Evolutionary conservation across 1,284 basidiomycete genomes (phyloP).

Genomic region (Ustilago cynodontis): DNA sequence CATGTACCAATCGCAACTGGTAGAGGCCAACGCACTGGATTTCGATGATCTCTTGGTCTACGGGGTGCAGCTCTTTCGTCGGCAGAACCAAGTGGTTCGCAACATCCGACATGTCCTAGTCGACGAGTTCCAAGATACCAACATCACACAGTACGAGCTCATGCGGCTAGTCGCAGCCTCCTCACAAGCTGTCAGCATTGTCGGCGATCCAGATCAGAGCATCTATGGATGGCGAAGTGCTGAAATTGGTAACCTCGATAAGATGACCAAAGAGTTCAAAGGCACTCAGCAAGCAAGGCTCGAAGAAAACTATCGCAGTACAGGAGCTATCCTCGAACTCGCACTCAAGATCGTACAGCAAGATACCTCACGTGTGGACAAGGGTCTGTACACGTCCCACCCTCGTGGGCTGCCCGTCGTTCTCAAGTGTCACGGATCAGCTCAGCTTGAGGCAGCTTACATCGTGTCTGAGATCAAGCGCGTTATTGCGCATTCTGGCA

Average conservation of each 20-base stretch:
- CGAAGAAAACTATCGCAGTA: conserved; percentile 90
- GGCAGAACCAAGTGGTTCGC: conserved; percentile 74
- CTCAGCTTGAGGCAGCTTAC: conserved; percentile 57
- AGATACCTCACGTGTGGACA: conserved; percentile 80
- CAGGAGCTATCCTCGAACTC: conserved; percentile 80
- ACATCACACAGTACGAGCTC: conserved; percentile 84
- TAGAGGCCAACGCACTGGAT: conserved; percentile 80
- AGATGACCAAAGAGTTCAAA: conserved; percentile 60
- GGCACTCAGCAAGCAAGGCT: conserved; percentile 77
- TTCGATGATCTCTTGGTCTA: conserved; percentile 89
- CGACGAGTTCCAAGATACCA: conserved; percentile 94
- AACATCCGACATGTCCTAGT: conserved; percentile 85
- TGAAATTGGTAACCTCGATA: conserved; percentile 64
- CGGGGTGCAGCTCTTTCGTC: conserved; percentile 76
- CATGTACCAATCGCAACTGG: conserved; percentile 78
- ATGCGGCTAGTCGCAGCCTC: conserved; percentile 74
- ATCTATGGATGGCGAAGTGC: conserved; percentile 93
- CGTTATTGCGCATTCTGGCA: conserved; percentile 80
- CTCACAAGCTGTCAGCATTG: conserved; percentile 76
- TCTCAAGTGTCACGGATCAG: conserved; percentile 39
- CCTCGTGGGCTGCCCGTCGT: conserved; percentile 74
- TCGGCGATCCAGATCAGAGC: conserved; percentile 93
- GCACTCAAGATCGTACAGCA: conserved; percentile 84
- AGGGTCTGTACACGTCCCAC: conserved; percentile 82
- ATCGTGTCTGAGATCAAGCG: conserved; percentile 86